Evolutionary conservation across 2,329 filamentous ascomycete species (phyloP).

Genomic region (Fusarium pseudoanthophilum): DNA sequence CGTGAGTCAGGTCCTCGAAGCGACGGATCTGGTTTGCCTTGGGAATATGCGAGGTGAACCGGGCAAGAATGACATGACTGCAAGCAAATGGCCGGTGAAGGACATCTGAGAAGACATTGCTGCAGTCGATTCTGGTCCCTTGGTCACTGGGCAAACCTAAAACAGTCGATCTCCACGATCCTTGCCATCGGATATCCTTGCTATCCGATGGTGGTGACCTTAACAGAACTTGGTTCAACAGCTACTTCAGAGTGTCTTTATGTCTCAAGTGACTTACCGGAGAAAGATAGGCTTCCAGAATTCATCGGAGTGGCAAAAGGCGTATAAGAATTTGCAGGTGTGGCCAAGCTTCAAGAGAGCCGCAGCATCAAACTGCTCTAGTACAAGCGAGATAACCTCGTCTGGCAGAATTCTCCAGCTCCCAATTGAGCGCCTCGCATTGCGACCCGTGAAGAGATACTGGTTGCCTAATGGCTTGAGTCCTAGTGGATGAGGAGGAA

Average conservation of each 20-base stretch:
- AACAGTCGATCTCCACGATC: constrained; percentile 85
- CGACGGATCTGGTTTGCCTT: constrained; percentile 76
- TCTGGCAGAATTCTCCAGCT: constrained; percentile 77
- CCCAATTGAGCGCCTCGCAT: constrained; percentile 75
- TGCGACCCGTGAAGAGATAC: constrained; percentile 71
- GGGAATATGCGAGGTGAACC: constrained; percentile 79
- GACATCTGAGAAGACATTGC: constrained; percentile 86
- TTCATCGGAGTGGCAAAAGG: constrained; percentile 85
- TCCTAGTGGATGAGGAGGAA: constrained; percentile 83
- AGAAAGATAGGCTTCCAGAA: constrained; percentile 89
- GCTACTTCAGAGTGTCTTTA: constrained; percentile 18
- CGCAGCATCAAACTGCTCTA: constrained; percentile 77
- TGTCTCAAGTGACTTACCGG: constrained; percentile 69
- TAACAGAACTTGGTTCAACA: constrained; percentile 26
- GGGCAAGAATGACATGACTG: constrained; percentile 75
- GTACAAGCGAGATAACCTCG: constrained; percentile 78
- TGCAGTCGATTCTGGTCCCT: constrained; percentile 73
- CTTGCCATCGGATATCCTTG: constrained; percentile 69
- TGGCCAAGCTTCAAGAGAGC: constrained; percentile 74
- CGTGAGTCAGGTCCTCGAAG: constrained; percentile 73
- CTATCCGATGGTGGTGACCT: constrained; percentile 49
- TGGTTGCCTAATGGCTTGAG: constrained; percentile 90
- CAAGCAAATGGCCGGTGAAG: constrained; percentile 92
- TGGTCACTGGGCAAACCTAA: constrained; percentile 65
- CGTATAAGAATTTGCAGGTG: constrained; percentile 87